Base-by-base conservation (phyloP, 2,329 filamentous ascomycete genomes). In the Geoglossum cookeanum region DNA sequence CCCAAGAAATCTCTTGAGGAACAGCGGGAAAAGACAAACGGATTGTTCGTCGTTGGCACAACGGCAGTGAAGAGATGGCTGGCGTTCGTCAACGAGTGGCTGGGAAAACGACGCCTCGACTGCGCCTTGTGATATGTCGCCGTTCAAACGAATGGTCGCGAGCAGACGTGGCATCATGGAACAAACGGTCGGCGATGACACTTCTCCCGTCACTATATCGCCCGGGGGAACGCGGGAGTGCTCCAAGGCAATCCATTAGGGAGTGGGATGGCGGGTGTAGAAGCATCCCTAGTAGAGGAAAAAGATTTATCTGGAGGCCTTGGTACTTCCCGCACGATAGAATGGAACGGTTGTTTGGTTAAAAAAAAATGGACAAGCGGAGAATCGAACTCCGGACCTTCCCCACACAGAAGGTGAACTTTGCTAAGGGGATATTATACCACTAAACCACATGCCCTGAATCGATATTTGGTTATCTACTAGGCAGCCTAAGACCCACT, bases 341-440 rank as follows among this genome's bases (percentile, higher is more conserved):
- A 13, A 27, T 13, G 47, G 9, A 29, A 11, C 15, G n/a, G 1
- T 17, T 13, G 1, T 29, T 49, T 29, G 5, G n/a, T 22, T 15
- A 52, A 52, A 32, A n/a, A 57, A 52, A 44, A 48, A 29, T 62
- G 59, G 60, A 60, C 58, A 37, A 52, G 56, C 57, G 57, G 59
- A 58, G 60, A 61, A 60, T 61, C 55, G 59, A 61, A 61, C 59
- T 58, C 59, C 56, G 56, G 58, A 62, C 61, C 61, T 60, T 57
- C 56, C 59, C 60, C 60, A 61, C 13, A 15, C 13, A 15, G 9
- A n/a, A 4, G 27, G 3, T 5, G 4, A 42, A 22, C 11, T 5
- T 55, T 62, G 61, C 61, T 62, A 63, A 63, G 60, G 61, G 61
- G 56, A 55, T 58, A 62, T 60, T 58, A 57, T 61, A 61, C 60